Evolutionary conservation across 495 filamentous ascomycete genomes (phyloP).

Genomic region (Penicillium steckii): DNA sequence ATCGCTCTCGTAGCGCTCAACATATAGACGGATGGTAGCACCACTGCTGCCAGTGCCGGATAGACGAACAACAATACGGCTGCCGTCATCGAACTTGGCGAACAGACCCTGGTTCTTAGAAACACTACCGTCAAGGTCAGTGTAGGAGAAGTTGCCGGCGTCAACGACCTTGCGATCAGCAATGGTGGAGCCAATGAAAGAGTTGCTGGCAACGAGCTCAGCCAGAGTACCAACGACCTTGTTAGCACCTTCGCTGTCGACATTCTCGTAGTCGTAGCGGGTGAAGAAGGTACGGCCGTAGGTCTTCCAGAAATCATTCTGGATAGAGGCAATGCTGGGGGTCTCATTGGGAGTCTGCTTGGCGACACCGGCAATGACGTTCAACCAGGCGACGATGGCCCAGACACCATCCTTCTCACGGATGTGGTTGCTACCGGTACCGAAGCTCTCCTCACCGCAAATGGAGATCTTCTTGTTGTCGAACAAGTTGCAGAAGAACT

Average conservation of each 20-base stretch:
- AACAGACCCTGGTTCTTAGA: slow-evolving; percentile 95
- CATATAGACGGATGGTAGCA: slow-evolving; percentile 92
- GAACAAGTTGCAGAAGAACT: slow-evolving; percentile 99
- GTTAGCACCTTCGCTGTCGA: slow-evolving; percentile 84
- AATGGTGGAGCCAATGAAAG: slow-evolving; percentile 81
- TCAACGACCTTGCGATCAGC: slow-evolving; percentile 79
- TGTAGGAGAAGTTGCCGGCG: slow-evolving; percentile 96
- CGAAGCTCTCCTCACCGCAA: slow-evolving; percentile 97
- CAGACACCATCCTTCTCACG: slow-evolving; percentile 98
- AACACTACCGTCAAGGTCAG: slow-evolving; percentile 92
- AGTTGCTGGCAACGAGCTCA: slow-evolving; percentile 60
- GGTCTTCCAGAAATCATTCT: slow-evolving; percentile 94
- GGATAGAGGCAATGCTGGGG: slow-evolving; percentile 91
- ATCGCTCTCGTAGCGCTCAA: slow-evolving; percentile 88
- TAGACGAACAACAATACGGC: slow-evolving; percentile 87
- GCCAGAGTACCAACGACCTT: slow-evolving; percentile 79
- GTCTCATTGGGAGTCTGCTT: slow-evolving; percentile 68
- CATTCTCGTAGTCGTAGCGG: slow-evolving; percentile 96
- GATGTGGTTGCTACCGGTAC: slow-evolving; percentile 98
- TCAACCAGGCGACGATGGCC: slow-evolving; percentile 96
- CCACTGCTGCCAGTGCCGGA: slow-evolving; percentile 94
- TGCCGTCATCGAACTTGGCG: slow-evolving; percentile 91
- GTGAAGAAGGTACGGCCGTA: slow-evolving; percentile 99
- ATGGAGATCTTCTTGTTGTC: slow-evolving; percentile 98
- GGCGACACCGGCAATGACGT: slow-evolving; percentile 94